phyloP scores from a whole-genome alignment of 768 basidiomycete species.

The Trametopsis cervina region DNA sequence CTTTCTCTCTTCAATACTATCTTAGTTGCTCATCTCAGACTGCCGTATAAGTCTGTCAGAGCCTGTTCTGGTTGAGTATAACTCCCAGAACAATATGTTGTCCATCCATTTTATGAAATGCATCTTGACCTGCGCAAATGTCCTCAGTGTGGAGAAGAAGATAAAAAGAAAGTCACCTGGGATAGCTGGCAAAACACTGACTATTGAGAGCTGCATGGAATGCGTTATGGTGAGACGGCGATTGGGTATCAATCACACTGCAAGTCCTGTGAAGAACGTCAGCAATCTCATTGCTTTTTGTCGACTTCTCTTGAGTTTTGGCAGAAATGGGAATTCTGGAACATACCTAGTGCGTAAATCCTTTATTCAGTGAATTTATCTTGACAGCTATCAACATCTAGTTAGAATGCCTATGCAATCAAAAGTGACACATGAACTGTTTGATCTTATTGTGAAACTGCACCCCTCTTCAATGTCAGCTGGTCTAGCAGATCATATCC shows the following conservation, averaged over 20 bases:
- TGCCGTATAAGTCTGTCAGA: too few relatives aligned
- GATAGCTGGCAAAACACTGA: slow-evolving; percentile 14
- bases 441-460: slow-evolving; percentile 21
- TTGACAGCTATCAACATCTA: background rate
- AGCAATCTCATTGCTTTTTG: slow-evolving; percentile 10
- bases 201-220: slow-evolving; percentile 17
- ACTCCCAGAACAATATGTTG: too few relatives aligned
- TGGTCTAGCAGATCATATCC: slow-evolving; percentile 18
- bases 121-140: slow-evolving; percentile 2
- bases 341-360: slow-evolving; percentile 15
- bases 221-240: slow-evolving; percentile 11
- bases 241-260: slow-evolving; percentile 15
- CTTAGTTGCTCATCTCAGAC: too few relatives aligned
- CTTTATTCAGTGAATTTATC: background rate
- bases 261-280: slow-evolving; percentile 6
- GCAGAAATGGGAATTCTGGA: slow-evolving; percentile 15
- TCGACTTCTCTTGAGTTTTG: slow-evolving; percentile 19
- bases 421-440: slow-evolving; percentile 19
- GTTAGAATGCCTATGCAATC: slow-evolving; percentile 17
- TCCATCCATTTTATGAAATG: slow-evolving; percentile 20
- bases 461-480: slow-evolving; percentile 15
- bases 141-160: slow-evolving; percentile 6
- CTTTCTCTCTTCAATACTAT: too few relatives aligned
- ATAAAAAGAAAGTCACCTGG: slow-evolving; percentile 6
- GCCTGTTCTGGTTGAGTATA: too few relatives aligned